Percentiles rank a stretch among this genome's conserved stretches.
Evolutionary conservation across 2,329 filamentous ascomycete genomes (phyloP).

Genomic region (Neospermospora avenae): DNA sequence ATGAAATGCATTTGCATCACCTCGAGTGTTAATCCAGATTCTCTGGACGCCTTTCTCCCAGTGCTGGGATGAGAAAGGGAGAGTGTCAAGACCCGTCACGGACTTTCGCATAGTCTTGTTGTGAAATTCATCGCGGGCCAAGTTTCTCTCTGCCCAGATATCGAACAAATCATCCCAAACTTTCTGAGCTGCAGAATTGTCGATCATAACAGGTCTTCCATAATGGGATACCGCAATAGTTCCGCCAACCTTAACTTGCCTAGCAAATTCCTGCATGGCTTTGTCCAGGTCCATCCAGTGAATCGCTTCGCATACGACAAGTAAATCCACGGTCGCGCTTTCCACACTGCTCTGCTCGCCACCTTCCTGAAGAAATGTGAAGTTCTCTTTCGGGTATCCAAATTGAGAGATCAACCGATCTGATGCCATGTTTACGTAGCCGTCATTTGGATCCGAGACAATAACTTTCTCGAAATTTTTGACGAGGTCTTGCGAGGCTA

Average conservation of each 20-base stretch:
- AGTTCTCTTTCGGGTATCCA: constrained; percentile 19
- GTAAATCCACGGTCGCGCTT: constrained; percentile 22
- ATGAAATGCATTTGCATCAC: not conserved
- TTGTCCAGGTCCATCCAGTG: constrained; percentile 25
- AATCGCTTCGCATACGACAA: constrained; percentile 29
- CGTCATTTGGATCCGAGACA: constrained; percentile 33
- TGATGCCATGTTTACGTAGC: constrained; percentile 22
- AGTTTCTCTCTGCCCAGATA: not conserved
- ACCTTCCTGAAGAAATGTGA: constrained; percentile 29
- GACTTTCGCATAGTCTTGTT: not conserved
- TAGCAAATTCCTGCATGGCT: constrained; percentile 26
- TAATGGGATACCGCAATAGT: constrained; percentile 28
- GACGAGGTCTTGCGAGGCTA: constrained; percentile 13
- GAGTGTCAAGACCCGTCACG: constrained; percentile 1
- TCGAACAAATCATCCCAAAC: not conserved
- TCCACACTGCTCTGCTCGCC: constrained; percentile 29
- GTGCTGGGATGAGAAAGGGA: constrained; percentile 4
- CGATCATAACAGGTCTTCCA: not conserved
- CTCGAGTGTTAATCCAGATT: constrained; percentile 4
- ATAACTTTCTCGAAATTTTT: constrained; percentile 20
- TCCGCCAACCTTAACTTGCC: constrained; percentile 26
- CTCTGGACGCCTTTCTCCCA: constrained; percentile 7
- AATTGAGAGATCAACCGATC: constrained; percentile 22
- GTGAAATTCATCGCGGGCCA: not conserved
- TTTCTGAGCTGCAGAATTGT: not conserved